Percentiles rank a stretch among this genome's conserved stretches.
Conservation (phyloP, 768 basidiomycete species). For the Boletus pseudo-olivaceus region DNA sequence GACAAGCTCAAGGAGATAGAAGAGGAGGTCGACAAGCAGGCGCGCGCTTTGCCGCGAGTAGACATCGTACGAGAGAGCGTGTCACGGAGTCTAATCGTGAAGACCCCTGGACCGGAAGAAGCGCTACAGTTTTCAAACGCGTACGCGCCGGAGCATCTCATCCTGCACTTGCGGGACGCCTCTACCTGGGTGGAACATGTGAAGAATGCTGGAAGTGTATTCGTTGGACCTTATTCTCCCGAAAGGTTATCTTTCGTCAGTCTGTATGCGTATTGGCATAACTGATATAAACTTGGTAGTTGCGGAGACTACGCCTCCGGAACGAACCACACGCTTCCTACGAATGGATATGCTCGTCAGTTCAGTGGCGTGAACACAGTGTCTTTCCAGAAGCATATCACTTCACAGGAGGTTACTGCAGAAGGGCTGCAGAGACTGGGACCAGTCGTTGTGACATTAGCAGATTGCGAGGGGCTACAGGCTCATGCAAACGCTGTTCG, state of each 20-base stretch:
- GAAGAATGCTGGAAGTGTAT: conserved; percentile 94
- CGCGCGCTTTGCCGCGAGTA: conserved; percentile 79
- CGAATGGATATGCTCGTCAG: conserved; percentile 94
- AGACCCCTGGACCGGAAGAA: conserved; percentile 59
- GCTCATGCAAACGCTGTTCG: conserved; percentile 97
- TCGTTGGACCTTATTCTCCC: conserved; percentile 92
- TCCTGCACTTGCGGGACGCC: conserved; percentile 81
- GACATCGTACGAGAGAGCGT: conserved; percentile 90
- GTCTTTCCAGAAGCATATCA: conserved; percentile 99
- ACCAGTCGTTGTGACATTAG: conserved; percentile 83
- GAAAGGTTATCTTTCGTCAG: conserved; percentile 66
- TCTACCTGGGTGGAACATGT: conserved; percentile 59
- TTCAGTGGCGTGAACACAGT: conserved; percentile 97
- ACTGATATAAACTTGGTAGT: conserved; percentile 39
- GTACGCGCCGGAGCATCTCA: conserved; percentile 97
- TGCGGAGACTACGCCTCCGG: conserved; percentile 99
- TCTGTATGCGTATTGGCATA: background rate
- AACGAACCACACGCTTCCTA: conserved; percentile 97
- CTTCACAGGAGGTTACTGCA: conserved; percentile 86
- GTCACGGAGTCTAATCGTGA: conserved; percentile 86
- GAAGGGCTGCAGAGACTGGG: conserved; percentile 77
- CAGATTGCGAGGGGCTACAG: conserved; percentile 91
- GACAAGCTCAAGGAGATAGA: conserved; percentile 73
- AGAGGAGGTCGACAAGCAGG: conserved; percentile 81
- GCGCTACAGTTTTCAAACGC: conserved; percentile 92